Evolutionary conservation across 331 rosid species (phyloP), one percentile per base, ranked within the genome.

Genomic region (Rhamnella rubrinervis): DNA sequence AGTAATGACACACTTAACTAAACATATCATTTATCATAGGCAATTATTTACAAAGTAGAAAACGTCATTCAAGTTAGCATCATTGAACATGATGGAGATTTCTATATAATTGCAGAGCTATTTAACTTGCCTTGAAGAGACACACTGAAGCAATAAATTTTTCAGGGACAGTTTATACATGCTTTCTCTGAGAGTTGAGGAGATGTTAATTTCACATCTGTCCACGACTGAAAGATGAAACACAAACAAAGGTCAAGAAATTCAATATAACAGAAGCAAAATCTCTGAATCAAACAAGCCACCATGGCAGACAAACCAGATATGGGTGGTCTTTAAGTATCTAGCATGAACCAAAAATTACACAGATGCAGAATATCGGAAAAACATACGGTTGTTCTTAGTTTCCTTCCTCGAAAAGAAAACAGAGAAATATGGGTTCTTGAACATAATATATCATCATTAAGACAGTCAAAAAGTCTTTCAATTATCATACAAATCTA

Each of bases 121-220:
- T 0, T 44, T 50, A 63, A 76, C 78, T 40, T 84, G 75, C 98
- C 98, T 79, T 37, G 96, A 72, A 63, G 96, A 88, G 76, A 73
- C 85, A 40, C 62, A 21, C 74, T 89, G 86, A 65, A 91, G 81
- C 25, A 82, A 63, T 16, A 84, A 69, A 77, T 74, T 72, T 74
- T 87, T 89, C 18, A 89, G 72, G 12, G 86, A 88, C 52, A 93
- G 67, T 73, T 91, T 93, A 82, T 85, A 89, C 63, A 75, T 6
- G 82, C 84, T 82, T 77, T 87, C 90, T 85, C 98, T 93, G 57
- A 75, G 21, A 93, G 87, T 81, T 93, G 98, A 47, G 98, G 98
- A 72, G 98, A 88, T 18, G 93, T 87, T 78, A 93, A 78, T 76
- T 80, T 89, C 51, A 93, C 83, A 77, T 91, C 98, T 4, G 95